Evolutionary conservation across 78 protist species (phyloP).

Genomic region (Cavenderia fasciculata): DNA sequence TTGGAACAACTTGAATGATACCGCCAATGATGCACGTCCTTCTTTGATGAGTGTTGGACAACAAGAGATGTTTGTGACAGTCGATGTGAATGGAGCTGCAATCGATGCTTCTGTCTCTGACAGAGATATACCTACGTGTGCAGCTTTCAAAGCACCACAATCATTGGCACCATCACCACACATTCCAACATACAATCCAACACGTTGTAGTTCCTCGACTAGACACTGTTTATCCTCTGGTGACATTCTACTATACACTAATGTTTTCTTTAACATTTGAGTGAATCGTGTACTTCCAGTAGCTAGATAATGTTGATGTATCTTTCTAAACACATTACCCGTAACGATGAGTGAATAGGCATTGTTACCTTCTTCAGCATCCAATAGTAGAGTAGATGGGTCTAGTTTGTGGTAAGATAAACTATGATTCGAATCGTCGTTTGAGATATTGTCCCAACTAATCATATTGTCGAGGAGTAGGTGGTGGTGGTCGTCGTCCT

Average conservation of each 20-base stretch:
- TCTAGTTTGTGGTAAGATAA: conserved; percentile 53
- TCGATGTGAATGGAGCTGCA: conserved; percentile 95
- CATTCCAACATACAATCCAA: conserved; percentile 94
- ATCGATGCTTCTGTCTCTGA: conserved; percentile 96
- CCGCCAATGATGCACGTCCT: conserved; percentile 96
- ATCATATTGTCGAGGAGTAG: not conserved
- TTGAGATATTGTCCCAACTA: conserved; percentile 26
- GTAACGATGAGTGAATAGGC: conserved; percentile 51
- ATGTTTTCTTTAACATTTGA: conserved; percentile 30
- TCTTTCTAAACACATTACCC: conserved; percentile 55
- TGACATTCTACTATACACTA: conserved; percentile 88
- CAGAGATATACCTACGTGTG: conserved; percentile 96
- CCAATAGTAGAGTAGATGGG: conserved; percentile 19
- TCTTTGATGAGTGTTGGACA: conserved; percentile 77
- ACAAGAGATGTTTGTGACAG: conserved; percentile 42
- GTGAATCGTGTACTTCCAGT: conserved; percentile 5
- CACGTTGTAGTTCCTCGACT: conserved; percentile 68
- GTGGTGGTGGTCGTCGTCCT: not conserved
- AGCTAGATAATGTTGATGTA: conserved; percentile 26
- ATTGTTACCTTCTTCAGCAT: not conserved
- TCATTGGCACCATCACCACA: conserved; percentile 99
- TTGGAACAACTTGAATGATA: conserved; percentile 94
- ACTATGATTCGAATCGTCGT: not conserved
- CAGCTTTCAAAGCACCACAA: conserved; percentile 99
- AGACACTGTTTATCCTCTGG: conserved; percentile 90